Base-by-base conservation (phyloP, 768 basidiomycete genomes). In the Amanita molliuscula region DNA sequence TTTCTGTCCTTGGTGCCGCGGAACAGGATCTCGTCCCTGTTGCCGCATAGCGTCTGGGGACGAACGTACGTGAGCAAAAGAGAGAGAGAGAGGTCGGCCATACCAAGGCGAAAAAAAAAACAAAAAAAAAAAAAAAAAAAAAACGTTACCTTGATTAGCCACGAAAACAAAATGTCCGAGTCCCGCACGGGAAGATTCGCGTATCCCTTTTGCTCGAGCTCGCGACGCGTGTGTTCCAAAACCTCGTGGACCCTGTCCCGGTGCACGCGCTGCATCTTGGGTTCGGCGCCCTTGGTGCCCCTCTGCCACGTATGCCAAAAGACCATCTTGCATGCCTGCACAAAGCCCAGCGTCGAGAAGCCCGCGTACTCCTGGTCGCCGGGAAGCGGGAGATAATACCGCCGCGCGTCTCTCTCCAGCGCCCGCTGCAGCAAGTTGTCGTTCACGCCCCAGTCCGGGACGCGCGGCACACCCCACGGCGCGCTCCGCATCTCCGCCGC, bases 401-500 rank as follows among this genome's bases (percentile, higher is more conserved):
- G 50, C 20, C n/a, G 36, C 34, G 47, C 46, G 43, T 58, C 53
- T 15, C 42, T 43, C 9, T 65, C 56, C 46, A 71, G 42, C n/a
- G 59, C 56, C 33, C 58, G 53, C 25, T 66, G 63, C 4, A 74
- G 51, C 4, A 62, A 62, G 43, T 73, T 73, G 8, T 52, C 48
- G 45, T 63, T 65, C 21, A 62, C 46, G 21, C 69, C 70, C 44
- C 58, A 56, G 15, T 55, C 37, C 3, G 66, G 71, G 13, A 61
- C 53, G 3, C 65, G 58, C 3, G 73, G 72, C 6, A 63, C 58
- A 11, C 51, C 44, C 72, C 73, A 73, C 21, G 65, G 59, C 16
- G 59, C 42, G 0, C 67, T 65, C 3, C 55, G 61, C 58, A 73
- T 61, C 51, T 74, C 73, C 6, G 68, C 64, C 7, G 67, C 61